Evolutionary conservation across 2,329 filamentous ascomycete species (phyloP).

Genomic region (Cercospora janseana): DNA sequence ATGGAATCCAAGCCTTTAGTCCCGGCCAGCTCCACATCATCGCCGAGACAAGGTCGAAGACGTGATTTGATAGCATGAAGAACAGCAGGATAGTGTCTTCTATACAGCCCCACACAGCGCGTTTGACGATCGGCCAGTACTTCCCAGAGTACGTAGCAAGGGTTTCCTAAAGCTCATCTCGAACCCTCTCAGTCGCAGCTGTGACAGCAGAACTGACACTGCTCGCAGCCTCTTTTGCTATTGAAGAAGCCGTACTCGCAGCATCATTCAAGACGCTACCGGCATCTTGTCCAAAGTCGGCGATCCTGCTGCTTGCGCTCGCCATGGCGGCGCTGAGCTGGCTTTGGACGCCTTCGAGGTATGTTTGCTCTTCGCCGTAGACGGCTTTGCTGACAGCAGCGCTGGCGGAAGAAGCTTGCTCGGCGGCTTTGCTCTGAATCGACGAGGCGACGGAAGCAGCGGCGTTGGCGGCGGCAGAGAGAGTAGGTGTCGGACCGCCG

Average conservation of each 20-base stretch:
- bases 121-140: too few relatives aligned
- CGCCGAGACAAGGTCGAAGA: too few relatives aligned
- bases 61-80: too few relatives aligned
- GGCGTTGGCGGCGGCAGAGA: constrained; percentile 47
- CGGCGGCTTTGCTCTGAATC: constrained; percentile 46
- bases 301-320: constrained; percentile 46
- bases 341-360: constrained; percentile 47
- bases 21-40: too few relatives aligned
- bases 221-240: constrained; percentile 34
- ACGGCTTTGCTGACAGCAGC: constrained; percentile 45
- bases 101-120: too few relatives aligned
- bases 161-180: constrained; percentile 58
- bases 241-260: constrained; percentile 38
- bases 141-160: too few relatives aligned
- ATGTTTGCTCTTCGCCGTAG: constrained; percentile 54
- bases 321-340: constrained; percentile 44
- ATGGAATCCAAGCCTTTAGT: too few relatives aligned
- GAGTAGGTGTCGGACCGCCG: constrained; percentile 52
- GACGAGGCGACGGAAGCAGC: constrained; percentile 48
- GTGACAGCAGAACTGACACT: constrained; percentile 39
- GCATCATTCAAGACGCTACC: constrained; percentile 33
- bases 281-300: constrained; percentile 40
- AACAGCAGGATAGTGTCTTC: too few relatives aligned
- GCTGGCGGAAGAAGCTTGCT: constrained; percentile 49
- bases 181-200: constrained; percentile 41